Evolutionary conservation across 768 basidiomycete genomes (phyloP).

Genomic region (Albatrellus ellisii): DNA sequence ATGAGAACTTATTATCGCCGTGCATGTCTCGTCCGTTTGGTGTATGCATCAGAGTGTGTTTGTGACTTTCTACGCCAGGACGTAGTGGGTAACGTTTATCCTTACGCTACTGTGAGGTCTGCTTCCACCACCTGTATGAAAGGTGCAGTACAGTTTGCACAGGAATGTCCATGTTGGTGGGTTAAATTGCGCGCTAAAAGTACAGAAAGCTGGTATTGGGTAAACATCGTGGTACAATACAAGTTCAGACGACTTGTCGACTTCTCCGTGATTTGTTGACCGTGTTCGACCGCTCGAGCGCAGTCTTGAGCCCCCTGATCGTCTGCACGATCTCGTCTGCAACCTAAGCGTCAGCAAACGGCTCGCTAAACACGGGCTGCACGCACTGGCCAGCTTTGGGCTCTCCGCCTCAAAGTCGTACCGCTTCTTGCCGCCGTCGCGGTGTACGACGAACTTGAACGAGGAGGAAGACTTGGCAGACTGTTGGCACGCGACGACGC

Average conservation of each 20-base stretch:
- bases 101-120: too few relatives aligned
- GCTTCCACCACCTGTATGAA: too few relatives aligned
- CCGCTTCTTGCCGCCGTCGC: conserved; percentile 67
- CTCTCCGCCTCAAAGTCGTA: conserved; percentile 97
- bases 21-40: too few relatives aligned
- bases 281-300: conserved; percentile 52
- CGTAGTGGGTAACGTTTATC: too few relatives aligned
- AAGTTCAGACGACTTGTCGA: conserved; percentile 34
- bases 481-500: conserved; percentile 74
- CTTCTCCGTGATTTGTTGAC: conserved; percentile 50
- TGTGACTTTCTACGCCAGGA: too few relatives aligned
- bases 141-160: too few relatives aligned
- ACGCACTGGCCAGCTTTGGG: conserved; percentile 64
- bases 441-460: conserved; percentile 82
- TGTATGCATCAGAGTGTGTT: too few relatives aligned
- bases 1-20: too few relatives aligned
- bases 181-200: too few relatives aligned
- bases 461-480: conserved; percentile 64
- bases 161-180: too few relatives aligned
- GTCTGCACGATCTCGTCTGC: conserved; percentile 69
- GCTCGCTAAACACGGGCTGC: not conserved
- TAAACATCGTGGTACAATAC: too few relatives aligned
- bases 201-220: too few relatives aligned
- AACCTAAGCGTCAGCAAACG: not conserved
- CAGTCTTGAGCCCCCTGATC: conserved; percentile 49